Conservation (phyloP, 1,284 basidiomycete species). For the Ustilago sp. region DNA sequence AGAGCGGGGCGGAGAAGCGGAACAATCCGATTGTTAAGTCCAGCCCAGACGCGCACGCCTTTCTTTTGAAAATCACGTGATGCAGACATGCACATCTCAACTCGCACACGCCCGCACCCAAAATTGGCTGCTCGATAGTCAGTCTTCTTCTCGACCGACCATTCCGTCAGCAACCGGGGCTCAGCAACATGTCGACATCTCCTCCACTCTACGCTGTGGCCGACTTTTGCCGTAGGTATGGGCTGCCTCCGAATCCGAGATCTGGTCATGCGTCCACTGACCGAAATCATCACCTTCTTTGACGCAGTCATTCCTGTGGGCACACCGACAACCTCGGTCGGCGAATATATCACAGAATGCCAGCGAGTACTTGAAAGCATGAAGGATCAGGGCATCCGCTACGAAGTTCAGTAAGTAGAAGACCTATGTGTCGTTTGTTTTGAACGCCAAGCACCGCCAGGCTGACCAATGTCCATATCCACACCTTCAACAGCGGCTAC, state of each 20-base stretch:
- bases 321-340: slow-evolving; percentile 65
- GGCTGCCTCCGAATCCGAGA: background rate
- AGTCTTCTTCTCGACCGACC: background rate
- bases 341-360: slow-evolving; percentile 67
- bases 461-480: background rate
- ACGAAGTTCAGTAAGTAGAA: slow-evolving; percentile 60
- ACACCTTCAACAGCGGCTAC: slow-evolving; percentile 58
- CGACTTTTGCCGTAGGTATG: slow-evolving; percentile 61
- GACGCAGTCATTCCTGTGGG: slow-evolving; percentile 66
- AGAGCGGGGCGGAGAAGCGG: too few relatives aligned
- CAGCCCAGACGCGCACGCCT: too few relatives aligned
- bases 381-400: slow-evolving; percentile 61
- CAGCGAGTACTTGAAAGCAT: slow-evolving; percentile 64
- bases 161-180: background rate
- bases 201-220: slow-evolving; percentile 51
- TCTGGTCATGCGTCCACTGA: background rate
- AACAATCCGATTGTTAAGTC: too few relatives aligned
- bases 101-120: background rate
- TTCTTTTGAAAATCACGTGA: too few relatives aligned
- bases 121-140: background rate
- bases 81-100: slow-evolving; percentile 17
- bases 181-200: slow-evolving; percentile 14
- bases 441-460: background rate
- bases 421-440: background rate
- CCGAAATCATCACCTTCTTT: background rate